Conservation (phyloP, 164 flowering plant species). For the Kalanchoe fedtschenkoi region DNA sequence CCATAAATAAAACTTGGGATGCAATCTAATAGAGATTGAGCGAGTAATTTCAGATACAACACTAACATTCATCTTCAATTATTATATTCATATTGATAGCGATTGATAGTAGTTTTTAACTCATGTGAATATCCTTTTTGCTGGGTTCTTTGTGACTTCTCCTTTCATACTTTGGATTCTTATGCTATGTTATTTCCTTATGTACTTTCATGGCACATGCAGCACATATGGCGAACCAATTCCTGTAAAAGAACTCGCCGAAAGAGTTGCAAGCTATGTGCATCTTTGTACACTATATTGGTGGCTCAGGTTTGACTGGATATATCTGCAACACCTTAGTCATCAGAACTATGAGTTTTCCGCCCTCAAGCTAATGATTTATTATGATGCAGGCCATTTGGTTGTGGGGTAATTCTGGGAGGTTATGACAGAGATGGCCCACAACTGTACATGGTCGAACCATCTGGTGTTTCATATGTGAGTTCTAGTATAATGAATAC, state of each 20-base stretch:
- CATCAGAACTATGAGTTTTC: not conserved
- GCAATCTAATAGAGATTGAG: too few species aligned
- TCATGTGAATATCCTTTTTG: too few species aligned
- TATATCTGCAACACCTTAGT: not conserved
- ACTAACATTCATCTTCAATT: too few species aligned
- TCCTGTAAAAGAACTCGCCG: conserved; percentile 89
- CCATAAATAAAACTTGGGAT: too few species aligned
- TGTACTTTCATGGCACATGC: conserved; percentile 12
- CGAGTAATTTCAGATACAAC: too few species aligned
- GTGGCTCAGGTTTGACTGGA: conserved; percentile 75
- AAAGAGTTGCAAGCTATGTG: conserved; percentile 92
- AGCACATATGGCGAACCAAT: conserved; percentile 80
- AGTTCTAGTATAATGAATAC: conserved; percentile 20
- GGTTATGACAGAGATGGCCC: conserved; percentile 96
- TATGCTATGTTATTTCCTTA: not conserved
- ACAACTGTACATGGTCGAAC: conserved; percentile 82
- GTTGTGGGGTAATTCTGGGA: conserved; percentile 86
- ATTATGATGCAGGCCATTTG: conserved; percentile 67
- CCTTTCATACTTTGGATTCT: not conserved
- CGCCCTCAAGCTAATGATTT: not conserved
- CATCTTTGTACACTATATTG: conserved; percentile 95
- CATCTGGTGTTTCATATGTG: conserved; percentile 90
- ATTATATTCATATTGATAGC: too few species aligned
- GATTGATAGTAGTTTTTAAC: too few species aligned
- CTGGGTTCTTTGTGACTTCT: too few species aligned